Conservation (phyloP, 1,139 yeast genomes). For the Arxiozyma bovina region DNA sequence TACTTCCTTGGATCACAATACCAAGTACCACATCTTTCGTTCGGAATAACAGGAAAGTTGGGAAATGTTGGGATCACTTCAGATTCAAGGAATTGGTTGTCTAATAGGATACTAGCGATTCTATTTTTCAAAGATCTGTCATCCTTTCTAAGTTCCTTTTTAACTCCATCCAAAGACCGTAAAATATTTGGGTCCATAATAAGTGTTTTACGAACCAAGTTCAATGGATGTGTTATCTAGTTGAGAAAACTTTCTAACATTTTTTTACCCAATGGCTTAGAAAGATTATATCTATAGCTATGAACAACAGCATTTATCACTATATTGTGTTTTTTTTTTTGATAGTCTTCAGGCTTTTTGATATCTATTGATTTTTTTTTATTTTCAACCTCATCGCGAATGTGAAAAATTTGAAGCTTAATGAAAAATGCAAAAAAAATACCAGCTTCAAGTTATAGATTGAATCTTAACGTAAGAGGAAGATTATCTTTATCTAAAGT, state of each 20-base stretch:
- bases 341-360: not conserved
- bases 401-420: no score
- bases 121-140: conserved; percentile 52
- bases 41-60: conserved; percentile 47
- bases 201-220: not conserved
- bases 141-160: conserved; percentile 39
- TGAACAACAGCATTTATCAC: no score
- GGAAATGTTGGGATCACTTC: conserved; percentile 29
- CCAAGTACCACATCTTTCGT: conserved; percentile 87
- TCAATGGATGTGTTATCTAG: no score
- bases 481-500: not conserved
- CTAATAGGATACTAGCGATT: conserved; percentile 60
- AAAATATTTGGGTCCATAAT: not conserved
- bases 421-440: not conserved
- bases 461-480: not conserved
- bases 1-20: conserved; percentile 45
- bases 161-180: conserved; percentile 8
- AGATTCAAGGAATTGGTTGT: conserved; percentile 39
- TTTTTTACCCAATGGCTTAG: no score
- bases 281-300: no score
- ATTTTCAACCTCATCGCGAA: not conserved
- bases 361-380: not conserved
- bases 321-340: not conserved
- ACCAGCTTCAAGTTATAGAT: no score
- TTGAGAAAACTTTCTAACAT: no score